Percentiles rank a stretch among this genome's conserved stretches.
Conservation (phyloP, 2,329 filamentous ascomycete species). For the Plectosphaerella cucumerina region DNA sequence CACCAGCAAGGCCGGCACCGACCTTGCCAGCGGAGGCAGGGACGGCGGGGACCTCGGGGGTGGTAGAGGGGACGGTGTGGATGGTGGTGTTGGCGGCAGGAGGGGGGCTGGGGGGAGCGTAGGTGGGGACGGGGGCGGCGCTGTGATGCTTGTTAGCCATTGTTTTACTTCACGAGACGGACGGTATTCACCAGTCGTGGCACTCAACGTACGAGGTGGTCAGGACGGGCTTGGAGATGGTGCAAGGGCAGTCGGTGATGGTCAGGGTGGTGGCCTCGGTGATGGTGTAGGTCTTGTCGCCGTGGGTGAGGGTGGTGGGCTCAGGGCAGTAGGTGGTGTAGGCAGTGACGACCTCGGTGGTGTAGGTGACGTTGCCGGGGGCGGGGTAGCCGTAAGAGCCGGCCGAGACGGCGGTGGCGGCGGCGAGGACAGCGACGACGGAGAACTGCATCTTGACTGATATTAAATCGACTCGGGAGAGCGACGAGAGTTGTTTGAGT, state of each 20-base stretch:
- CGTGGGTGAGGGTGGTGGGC: conserved; percentile 60
- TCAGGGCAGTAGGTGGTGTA: conserved; percentile 71
- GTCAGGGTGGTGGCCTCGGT: conserved; percentile 65
- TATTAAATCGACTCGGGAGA: conserved; percentile 28
- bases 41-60: conserved; percentile 27
- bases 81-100: conserved; percentile 22
- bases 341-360: conserved; percentile 62
- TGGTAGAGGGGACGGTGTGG: conserved; percentile 22
- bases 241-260: conserved; percentile 71
- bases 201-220: conserved; percentile 48
- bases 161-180: not conserved
- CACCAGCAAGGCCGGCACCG: conserved; percentile 55
- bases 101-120: conserved; percentile 15
- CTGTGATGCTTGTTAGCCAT: conserved; percentile 6
- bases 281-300: conserved; percentile 64
- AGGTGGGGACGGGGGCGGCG: conserved; percentile 14
- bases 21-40: conserved; percentile 54
- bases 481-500: conserved; percentile 15
- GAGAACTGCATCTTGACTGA: conserved; percentile 64
- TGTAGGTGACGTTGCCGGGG: conserved; percentile 47
- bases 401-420: conserved; percentile 41
- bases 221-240: conserved; percentile 54
- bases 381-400: conserved; percentile 9
- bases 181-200: conserved; percentile 42
- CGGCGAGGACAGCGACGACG: conserved; percentile 46